phyloP scores from a whole-genome alignment of 179 eudicot species.

The Beta macrorhiza region DNA sequence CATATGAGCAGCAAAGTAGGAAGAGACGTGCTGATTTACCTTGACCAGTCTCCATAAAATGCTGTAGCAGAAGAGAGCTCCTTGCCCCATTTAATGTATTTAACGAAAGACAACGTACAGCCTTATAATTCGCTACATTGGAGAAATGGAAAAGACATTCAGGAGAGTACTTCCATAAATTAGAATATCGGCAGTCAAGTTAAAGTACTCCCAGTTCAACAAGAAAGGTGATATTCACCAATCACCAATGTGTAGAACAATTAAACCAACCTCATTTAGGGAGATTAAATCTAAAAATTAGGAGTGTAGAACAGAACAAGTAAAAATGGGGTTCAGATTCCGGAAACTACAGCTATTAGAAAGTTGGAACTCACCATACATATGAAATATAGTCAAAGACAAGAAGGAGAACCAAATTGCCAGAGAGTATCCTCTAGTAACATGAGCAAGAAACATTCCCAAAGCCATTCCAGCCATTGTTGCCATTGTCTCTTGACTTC shows the following conservation, averaged over 20 bases:
- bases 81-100: slow-evolving; percentile 79
- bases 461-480: slow-evolving; percentile 97
- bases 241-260: background rate
- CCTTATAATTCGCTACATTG: slow-evolving; percentile 86
- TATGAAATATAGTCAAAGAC: slow-evolving; percentile 85
- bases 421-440: slow-evolving; percentile 67
- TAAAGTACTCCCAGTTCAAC: background rate
- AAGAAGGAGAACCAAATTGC: slow-evolving; percentile 86
- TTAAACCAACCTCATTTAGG: background rate
- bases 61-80: slow-evolving; percentile 70
- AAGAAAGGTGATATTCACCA: background rate
- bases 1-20: background rate
- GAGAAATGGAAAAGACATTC: slow-evolving; percentile 10
- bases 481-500: slow-evolving; percentile 98
- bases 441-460: slow-evolving; percentile 91
- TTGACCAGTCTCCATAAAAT: slow-evolving; percentile 80
- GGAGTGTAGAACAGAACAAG: background rate
- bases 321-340: background rate
- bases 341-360: background rate
- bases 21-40: slow-evolving; percentile 41
- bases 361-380: slow-evolving; percentile 74
- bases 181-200: slow-evolving; percentile 9
- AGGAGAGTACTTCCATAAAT: slow-evolving; percentile 6
- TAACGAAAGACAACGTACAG: slow-evolving; percentile 79
- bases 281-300: background rate